phyloP scores from a whole-genome alignment of 805 yeast species.

The Pichia manshurica region DNA sequence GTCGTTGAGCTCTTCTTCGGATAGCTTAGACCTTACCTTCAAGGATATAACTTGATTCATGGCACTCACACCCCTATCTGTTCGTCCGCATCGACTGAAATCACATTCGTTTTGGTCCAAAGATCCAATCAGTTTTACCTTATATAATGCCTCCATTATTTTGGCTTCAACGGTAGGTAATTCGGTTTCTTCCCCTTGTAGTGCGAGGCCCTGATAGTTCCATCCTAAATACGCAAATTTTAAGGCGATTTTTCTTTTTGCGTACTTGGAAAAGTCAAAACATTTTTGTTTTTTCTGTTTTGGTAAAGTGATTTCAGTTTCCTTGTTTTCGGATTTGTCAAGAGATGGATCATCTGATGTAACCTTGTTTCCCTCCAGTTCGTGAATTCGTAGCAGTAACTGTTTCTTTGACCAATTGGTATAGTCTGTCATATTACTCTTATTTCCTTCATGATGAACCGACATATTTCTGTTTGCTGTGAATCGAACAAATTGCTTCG shows the following conservation, averaged over 20 bases:
- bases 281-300: conserved; percentile 31
- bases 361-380: conserved; percentile 41
- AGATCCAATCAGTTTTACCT: conserved; percentile 58
- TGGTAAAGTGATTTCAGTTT: not conserved
- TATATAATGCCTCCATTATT: conserved; percentile 64
- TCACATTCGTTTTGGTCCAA: conserved; percentile 55
- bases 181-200: conserved; percentile 69
- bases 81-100: conserved; percentile 90
- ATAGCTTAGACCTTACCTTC: conserved; percentile 61
- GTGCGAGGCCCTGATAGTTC: conserved; percentile 88
- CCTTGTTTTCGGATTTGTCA: not conserved
- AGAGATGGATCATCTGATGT: no score
- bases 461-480: not conserved
- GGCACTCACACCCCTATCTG: conserved; percentile 96
- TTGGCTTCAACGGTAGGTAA: conserved; percentile 83
- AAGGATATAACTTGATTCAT: conserved; percentile 90
- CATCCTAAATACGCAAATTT: conserved; percentile 88
- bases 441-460: not conserved
- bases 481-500: not conserved
- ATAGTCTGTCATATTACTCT: conserved; percentile 33
- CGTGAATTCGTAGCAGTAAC: conserved; percentile 49
- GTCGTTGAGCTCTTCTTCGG: conserved; percentile 55
- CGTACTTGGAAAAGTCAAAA: conserved; percentile 61
- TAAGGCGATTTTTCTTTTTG: conserved; percentile 68
- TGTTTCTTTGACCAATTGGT: conserved; percentile 60